Conservation (phyloP, 2,329 filamentous ascomycete species). For the Coniella lustricola region DNA sequence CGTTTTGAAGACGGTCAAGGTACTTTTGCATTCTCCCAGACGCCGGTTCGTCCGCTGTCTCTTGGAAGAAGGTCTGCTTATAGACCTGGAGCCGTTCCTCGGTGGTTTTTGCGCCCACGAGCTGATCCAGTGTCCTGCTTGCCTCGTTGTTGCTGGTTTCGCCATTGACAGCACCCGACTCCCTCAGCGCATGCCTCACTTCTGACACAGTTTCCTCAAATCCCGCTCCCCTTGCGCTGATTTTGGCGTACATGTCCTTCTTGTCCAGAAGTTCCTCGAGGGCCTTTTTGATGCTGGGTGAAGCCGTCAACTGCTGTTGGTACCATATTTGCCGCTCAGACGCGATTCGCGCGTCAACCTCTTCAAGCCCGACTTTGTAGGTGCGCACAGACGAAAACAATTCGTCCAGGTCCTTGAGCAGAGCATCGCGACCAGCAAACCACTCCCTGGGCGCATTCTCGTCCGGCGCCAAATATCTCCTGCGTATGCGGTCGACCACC, state of each 20-base stretch:
- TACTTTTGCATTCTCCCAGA: slow-evolving; percentile 21
- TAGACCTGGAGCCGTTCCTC: slow-evolving; percentile 17
- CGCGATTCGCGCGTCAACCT: slow-evolving; percentile 42
- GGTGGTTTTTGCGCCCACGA: slow-evolving; percentile 16
- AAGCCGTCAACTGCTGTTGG: slow-evolving; percentile 25
- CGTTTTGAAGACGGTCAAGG: slow-evolving; percentile 20
- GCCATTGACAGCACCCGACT: neutral
- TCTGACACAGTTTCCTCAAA: slow-evolving; percentile 17
- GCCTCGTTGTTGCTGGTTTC: neutral
- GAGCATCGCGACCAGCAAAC: slow-evolving; percentile 43
- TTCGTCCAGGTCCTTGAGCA: slow-evolving; percentile 42
- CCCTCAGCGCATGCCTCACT: slow-evolving; percentile 12
- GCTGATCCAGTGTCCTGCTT: slow-evolving; percentile 10
- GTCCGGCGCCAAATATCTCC: slow-evolving; percentile 28
- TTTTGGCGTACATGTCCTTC: slow-evolving; percentile 11
- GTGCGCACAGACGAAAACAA: slow-evolving; percentile 42
- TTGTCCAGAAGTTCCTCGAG: slow-evolving; percentile 17
- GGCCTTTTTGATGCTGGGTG: slow-evolving; percentile 18
- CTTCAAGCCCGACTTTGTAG: slow-evolving; percentile 34
- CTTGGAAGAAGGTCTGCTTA: slow-evolving; percentile 20
- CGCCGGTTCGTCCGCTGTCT: slow-evolving; percentile 15
- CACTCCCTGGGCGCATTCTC: slow-evolving; percentile 34
- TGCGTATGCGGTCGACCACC: slow-evolving; percentile 38
- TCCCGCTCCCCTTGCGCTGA: slow-evolving; percentile 13
- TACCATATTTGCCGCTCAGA: slow-evolving; percentile 49